These are phyloP conservation scores for Obelidium mucronatum DNA, from an alignment of 192 early-diverging fungal species.

Conservation along the genomic window DNA sequence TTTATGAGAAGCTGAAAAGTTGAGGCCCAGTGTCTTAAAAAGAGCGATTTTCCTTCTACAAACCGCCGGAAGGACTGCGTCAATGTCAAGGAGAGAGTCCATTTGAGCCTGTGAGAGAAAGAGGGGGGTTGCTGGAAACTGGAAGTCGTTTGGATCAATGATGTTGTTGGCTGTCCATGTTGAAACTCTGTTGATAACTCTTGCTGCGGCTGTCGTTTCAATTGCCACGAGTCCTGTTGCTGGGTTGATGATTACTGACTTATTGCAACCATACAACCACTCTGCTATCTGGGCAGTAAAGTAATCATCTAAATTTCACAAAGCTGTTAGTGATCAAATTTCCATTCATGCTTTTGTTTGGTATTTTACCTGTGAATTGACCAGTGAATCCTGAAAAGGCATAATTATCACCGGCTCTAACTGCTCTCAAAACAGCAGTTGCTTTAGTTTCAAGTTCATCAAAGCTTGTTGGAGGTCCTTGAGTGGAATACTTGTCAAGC, in stretches of 20 bases:
- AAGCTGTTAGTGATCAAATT: too few species aligned
- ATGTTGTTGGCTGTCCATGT: conserved; percentile 41
- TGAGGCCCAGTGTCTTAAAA: conserved; percentile 42
- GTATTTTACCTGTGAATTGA: conserved; percentile 37
- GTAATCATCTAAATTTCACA: conserved; percentile 37
- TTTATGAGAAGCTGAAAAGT: conserved; percentile 25
- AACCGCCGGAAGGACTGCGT: conserved; percentile 31
- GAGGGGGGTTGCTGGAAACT: neutral
- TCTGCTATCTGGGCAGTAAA: conserved; percentile 39
- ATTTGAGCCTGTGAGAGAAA: neutral
- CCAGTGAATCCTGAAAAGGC: conserved; percentile 39
- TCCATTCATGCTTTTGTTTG: neutral
- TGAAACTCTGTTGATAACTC: conserved; percentile 34
- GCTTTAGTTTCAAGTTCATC: conserved; percentile 48
- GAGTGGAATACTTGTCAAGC: conserved; percentile 26
- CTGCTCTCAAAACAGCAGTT: conserved; percentile 21
- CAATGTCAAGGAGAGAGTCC: conserved; percentile 1
- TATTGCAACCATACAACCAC: conserved; percentile 37
- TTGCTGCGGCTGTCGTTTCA: conserved; percentile 40
- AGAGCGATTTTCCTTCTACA: conserved; percentile 34
- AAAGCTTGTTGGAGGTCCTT: conserved; percentile 34
- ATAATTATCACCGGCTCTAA: conserved; percentile 39
- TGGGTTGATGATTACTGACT: conserved; percentile 20
- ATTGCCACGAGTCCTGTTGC: conserved; percentile 34
- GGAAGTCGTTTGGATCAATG: conserved; percentile 42